Evolutionary conservation across 345 rosid species (phyloP), one percentile per base, ranked within the genome.

Genomic region (Mallotus nudiflorus): DNA sequence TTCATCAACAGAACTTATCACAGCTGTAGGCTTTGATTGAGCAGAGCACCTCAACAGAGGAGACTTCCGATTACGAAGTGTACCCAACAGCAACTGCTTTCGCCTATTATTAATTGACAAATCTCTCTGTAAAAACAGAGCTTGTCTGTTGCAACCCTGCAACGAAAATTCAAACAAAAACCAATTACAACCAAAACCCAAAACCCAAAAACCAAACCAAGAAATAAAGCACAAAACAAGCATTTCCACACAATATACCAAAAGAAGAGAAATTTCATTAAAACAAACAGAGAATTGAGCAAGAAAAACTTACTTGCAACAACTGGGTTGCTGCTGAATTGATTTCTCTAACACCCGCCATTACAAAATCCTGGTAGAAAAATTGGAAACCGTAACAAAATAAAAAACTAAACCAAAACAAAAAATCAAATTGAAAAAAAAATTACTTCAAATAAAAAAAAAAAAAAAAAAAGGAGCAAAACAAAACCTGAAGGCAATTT

Each of bases 11-110:
- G 84, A 74, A 62, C 73, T 66, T 29, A 74, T 61, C 55, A 69
- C 75, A 53, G 89, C 89, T 80, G 63, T 73, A 39, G 89, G 83
- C 75, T 79, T 92, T 0, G 77, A 70, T 40, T 83, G 82, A 76
- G 84, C 82, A 76, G 37, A 61, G 68, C 91, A 87, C 54, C 75
- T 86, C 88, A 91, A 78, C n/a, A 64, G 7, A 3, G 28, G 28
- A 39, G 22, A 10, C 64, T 27, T 67, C 14, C 6, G 64, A 49
- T 45, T 53, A 2, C 59, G 54, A 31, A 72, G 77, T 11, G 70
- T 65, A 20, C 74, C 74, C 67, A 53, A 65, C 6, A 73, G 27
- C 63, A 69, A 64, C 49, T 68, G 78, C 28, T 68, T 73, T 52
- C 74, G n/a, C n/a, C n/a, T 29, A 18, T 65, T 69, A 40, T 59